A percentile compares a stretch with the other conserved stretches of the same genome.
phyloP scores from a whole-genome alignment of 2,329 filamentous ascomycete genomes.

The Colletotrichum simmondsii region DNA sequence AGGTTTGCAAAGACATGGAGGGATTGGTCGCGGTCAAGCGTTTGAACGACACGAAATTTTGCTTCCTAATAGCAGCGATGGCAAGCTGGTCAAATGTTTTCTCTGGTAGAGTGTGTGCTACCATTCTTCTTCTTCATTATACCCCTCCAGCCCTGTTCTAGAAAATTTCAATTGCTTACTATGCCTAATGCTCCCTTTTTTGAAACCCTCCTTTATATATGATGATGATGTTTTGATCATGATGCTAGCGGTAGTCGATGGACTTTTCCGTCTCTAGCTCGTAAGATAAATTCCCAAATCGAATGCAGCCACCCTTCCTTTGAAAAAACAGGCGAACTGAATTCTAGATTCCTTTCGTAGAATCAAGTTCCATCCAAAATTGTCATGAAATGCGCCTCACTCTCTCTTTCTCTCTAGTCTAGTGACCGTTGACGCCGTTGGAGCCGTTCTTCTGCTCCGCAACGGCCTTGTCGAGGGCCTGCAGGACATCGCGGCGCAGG shows the following conservation, averaged over 20 bases:
- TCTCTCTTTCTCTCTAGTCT: not conserved
- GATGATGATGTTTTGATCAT: not conserved
- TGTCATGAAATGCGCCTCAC: not conserved
- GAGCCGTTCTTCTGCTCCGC: conserved; percentile 36
- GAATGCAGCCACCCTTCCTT: conserved; percentile 13
- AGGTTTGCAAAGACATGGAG: not conserved
- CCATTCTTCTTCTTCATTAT: conserved; percentile 6
- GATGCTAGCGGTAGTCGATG: not conserved
- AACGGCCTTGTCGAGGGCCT: conserved; percentile 83
- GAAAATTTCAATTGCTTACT: conserved; percentile 27
- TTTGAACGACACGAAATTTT: not conserved
- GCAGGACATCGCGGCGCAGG: conserved; percentile 82
- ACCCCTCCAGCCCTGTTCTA: conserved; percentile 28
- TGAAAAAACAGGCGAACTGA: not conserved
- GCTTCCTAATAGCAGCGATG: not conserved
- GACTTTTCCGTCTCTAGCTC: not conserved
- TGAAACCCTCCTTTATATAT: not conserved
- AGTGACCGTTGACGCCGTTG: conserved; percentile 44
- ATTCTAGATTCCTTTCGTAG: not conserved
- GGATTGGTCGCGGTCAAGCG: not conserved
- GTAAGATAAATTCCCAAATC: not conserved
- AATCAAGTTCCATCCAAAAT: not conserved
- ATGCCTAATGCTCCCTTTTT: conserved; percentile 9
- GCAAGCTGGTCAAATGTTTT: conserved; percentile 26
- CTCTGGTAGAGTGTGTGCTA: conserved; percentile 10